A percentile compares a stretch with the other conserved stretches of the same genome.
phyloP scores from a whole-genome alignment of 1,139 yeast genomes.

The Pichia inconspicua region DNA sequence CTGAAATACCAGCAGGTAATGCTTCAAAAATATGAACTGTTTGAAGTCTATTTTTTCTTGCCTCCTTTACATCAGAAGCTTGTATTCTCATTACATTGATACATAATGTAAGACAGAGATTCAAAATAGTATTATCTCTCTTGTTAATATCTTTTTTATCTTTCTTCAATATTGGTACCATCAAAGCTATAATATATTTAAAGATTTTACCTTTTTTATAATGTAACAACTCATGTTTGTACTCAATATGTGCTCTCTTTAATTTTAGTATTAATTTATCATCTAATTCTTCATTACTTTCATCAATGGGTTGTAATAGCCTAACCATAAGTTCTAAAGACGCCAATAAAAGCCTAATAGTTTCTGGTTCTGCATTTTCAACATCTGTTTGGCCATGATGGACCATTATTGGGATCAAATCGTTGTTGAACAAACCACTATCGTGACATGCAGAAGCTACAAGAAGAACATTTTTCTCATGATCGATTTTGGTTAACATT shows the following conservation, averaged over 20 bases:
- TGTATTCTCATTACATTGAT: slow-evolving; percentile 72
- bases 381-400: slow-evolving; percentile 32
- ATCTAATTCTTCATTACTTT: slow-evolving; percentile 44
- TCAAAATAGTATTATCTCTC: slow-evolving; percentile 65
- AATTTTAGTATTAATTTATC: slow-evolving; percentile 51
- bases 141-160: slow-evolving; percentile 52
- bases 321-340: slow-evolving; percentile 75
- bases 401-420: slow-evolving; percentile 65
- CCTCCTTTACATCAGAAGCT: slow-evolving; percentile 42
- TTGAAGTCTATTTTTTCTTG: slow-evolving; percentile 23
- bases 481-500: slow-evolving; percentile 85
- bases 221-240: slow-evolving; percentile 61
- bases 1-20: slow-evolving; percentile 47
- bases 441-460: slow-evolving; percentile 89
- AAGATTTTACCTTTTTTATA: slow-evolving; percentile 56
- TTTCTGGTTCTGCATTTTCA: slow-evolving; percentile 33
- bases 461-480: slow-evolving; percentile 55
- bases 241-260: slow-evolving; percentile 56
- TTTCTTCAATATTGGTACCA: slow-evolving; percentile 56
- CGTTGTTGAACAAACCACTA: slow-evolving; percentile 64
- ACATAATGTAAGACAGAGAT: slow-evolving; percentile 64
- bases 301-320: slow-evolving; percentile 71
- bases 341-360: slow-evolving; percentile 44
- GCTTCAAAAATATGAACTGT: slow-evolving; percentile 29
- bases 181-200: slow-evolving; percentile 62